Base-by-base conservation (phyloP, 192 early-diverging fungal species). In the Coemansia sp. region DNA sequence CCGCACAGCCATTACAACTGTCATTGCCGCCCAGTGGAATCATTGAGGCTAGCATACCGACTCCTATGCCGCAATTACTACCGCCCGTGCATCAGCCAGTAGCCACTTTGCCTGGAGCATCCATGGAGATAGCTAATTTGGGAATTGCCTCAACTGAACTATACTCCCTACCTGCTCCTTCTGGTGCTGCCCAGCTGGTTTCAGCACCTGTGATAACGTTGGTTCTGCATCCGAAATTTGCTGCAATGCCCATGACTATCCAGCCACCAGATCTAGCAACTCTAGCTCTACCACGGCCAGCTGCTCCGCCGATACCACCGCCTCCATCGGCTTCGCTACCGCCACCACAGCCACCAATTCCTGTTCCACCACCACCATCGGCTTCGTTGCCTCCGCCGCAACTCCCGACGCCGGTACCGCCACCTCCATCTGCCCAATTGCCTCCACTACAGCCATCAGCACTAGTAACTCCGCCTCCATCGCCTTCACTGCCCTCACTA, bases 121-220 rank as follows among this genome's bases (percentile, higher is more conserved):
- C 20, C 20, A 19, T 21, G 10, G 5, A 12, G 18, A 9, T 18
- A 46, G 6, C 18, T 2, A 26, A 20, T 13, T 21, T 21, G 13
- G 18, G 3, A 6, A 11, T 19, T 21, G 20, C 15, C 2, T 20
- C 20, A 5, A 45, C 23, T 4, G 23, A 26, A 26, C 23, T 26
- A 26, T 26, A 26, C 21, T 13, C 16, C 13, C 20, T 46, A 18
- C 44, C 11, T 46, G 20, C 18, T 12, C 18, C 12, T 13, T n/a
- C 37, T 12, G 44, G 11, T 15, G 13, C 23, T 15, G 19, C 44
- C 8, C 19, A 10, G 18, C 3, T 21, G 11, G 44, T 18, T 16
- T 13, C n/a, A n/a, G 48, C 16, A 37, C 46, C 48, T 15, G 1
- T 50, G 23, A 59, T 52, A 11, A 59, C 57, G 16, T 37, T 59